phyloP scores from a whole-genome alignment of 352 stramenopile genomes.

The Lagenidium sp. region DNA sequence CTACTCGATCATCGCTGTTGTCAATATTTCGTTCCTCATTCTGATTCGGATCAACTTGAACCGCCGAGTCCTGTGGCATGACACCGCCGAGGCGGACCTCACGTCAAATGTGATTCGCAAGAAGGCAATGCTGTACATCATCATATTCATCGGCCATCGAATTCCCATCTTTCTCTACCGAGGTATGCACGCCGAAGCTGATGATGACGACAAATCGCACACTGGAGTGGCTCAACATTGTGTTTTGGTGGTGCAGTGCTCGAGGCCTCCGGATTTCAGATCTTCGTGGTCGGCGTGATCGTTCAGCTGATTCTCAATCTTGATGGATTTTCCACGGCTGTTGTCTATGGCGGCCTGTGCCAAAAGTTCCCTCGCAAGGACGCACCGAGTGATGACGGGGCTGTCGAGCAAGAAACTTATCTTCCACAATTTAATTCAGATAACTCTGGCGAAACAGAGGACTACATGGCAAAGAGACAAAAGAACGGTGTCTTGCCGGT shows the following conservation, averaged over 20 bases:
- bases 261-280: constrained; percentile 23
- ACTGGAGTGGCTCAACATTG: too few species aligned
- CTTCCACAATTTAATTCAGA: not conserved
- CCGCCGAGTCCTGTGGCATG: constrained; percentile 45
- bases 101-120: constrained; percentile 63
- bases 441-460: not conserved
- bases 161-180: constrained; percentile 69
- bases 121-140: constrained; percentile 62
- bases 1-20: constrained; percentile 54
- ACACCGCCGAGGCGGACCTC: constrained; percentile 50
- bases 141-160: constrained; percentile 59
- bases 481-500: constrained; percentile 1
- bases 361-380: constrained; percentile 6
- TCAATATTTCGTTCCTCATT: constrained; percentile 59
- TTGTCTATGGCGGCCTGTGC: constrained; percentile 63
- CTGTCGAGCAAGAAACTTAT: not conserved
- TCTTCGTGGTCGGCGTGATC: constrained; percentile 26
- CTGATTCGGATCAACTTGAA: constrained; percentile 63
- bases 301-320: constrained; percentile 59
- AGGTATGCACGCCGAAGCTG: too few species aligned
- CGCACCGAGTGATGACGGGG: not conserved
- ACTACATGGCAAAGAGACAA: not conserved
- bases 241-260: too few species aligned
- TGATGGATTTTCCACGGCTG: constrained; percentile 61
- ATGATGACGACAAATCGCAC: constrained; percentile 9